Base-by-base conservation (phyloP, 2,329 filamentous ascomycete genomes). In the Colletotrichum sp. region DNA sequence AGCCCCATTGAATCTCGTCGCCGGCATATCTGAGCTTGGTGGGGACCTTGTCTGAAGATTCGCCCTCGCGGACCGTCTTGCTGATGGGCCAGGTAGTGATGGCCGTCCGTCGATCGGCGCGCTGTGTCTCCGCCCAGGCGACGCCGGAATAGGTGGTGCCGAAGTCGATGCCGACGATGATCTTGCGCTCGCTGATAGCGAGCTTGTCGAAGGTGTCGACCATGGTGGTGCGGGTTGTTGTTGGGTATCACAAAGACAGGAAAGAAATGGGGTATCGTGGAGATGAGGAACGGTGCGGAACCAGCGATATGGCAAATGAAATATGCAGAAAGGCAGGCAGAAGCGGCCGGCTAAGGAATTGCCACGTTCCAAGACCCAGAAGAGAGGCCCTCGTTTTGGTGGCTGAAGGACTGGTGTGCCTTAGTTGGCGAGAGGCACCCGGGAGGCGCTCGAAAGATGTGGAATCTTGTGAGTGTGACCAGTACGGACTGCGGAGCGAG, bases 141-240 rank as follows among this genome's bases (percentile, higher is more conserved):
- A 90, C 84, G 34, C 89, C 89, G 16, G 89, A 90, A 79, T 88
- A 91, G 6, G 90, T 91, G 15, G 89, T 91, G 30, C 90, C 89
- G 78, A 91, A 91, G 79, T 91, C 89, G 75, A 91, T 88, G 24
- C 88, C 89, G 77, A 90, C 85, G 68, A 90, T 85, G 76, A 90
- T 86, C 80, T 84, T 87, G 78, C 85, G 84, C 28, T 84, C 83
- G 30, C 77, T 79, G 55, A 82, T 78, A 32, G 80, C 80, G 65
- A 85, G 80, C 67, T 81, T 82, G 48, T 85, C 83, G 44, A 85
- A 84, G 24, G 10, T 30, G 18, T 85, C 84, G 84, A 86, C 85
- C 39, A 60, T 6, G 8, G 69, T 39, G 18, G 24, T 4, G 7
- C 16, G 3, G 3, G 12, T 9, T 52, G 6, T 48, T 22, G 28